Evolutionary conservation across 1,284 basidiomycete species (phyloP).

Genomic region (Tilletia walkeri): DNA sequence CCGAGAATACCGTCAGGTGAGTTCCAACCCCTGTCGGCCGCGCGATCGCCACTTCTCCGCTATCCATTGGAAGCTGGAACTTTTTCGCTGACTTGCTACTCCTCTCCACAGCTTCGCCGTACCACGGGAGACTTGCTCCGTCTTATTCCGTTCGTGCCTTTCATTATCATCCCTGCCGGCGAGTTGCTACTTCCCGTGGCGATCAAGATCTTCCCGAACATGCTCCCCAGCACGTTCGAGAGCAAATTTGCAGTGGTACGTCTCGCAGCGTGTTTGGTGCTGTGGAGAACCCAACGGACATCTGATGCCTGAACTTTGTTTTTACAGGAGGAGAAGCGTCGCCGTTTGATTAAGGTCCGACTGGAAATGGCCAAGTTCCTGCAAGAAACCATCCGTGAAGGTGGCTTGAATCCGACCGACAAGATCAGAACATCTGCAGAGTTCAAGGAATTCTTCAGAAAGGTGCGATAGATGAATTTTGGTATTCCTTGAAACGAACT

Average conservation of each 20-base stretch:
- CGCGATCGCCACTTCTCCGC: too few species aligned
- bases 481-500: not conserved
- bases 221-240: constrained; percentile 97
- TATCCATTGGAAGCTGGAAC: not conserved
- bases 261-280: not conserved
- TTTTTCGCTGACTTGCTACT: not conserved
- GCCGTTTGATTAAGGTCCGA: constrained; percentile 88
- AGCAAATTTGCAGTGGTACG: constrained; percentile 70
- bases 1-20: constrained; percentile 85
- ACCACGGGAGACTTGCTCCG: constrained; percentile 90
- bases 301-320: not conserved
- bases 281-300: not conserved
- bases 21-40: constrained; percentile 30
- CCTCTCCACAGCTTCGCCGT: constrained; percentile 70
- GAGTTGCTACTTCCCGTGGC: constrained; percentile 95
- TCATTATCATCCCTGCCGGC: constrained; percentile 96
- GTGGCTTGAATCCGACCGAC: constrained; percentile 69
- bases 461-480: constrained; percentile 56
- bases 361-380: constrained; percentile 99
- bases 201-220: constrained; percentile 95
- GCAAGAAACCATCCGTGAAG: constrained; percentile 93
- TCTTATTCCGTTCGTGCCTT: constrained; percentile 90
- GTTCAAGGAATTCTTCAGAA: constrained; percentile 99
- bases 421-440: constrained; percentile 88
- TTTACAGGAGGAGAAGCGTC: constrained; percentile 79